Evolutionary conservation across 2,329 filamentous ascomycete genomes (phyloP), one percentile per base, ranked within the genome.

Genomic region (Beauveria sp.): DNA sequence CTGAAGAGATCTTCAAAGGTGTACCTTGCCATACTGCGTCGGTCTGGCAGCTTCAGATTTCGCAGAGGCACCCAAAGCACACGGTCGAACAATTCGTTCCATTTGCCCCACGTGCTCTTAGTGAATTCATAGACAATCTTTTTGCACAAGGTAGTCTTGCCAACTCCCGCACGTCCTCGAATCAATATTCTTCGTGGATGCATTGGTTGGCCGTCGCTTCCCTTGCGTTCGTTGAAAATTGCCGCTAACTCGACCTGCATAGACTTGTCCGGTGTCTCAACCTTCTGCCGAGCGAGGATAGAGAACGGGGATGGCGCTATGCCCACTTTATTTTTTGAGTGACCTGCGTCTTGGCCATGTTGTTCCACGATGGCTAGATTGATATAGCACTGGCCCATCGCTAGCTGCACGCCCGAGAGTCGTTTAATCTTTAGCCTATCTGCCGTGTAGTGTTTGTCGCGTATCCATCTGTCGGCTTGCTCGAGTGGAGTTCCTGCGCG

Each of bases 91-190:
- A 28, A 38, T 0, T 68, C 38, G 0, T 28, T 52, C 70, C 70
- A 74, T 48, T 67, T 14, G 8, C 8, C 28, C 8, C 20, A 22
- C 34, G 65, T 64, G 67, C 24, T 52, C 34, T 67, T 43, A 3
- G 52, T 58, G 64, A 74, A 76, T 10, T 74, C 71, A 61, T 74
- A 54, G 43, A 77, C 67, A 10, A 76, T 74, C 65, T 76, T 77
- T 63, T 77, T 77, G 66, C 74, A 77, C 20, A 77, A 63, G 1
- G 75, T 77, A 5, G 74, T 75, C 67, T 77, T 78, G 1, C 74
- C 74, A 2, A 76, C 69, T 42, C 75, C 75, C 0, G 74, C 72
- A 8, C 68, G 69, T 45, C 74, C 75, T 40, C 69, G 67, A 56
- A 77, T 76, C 49, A 75, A 63, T n/a, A 77, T 72, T 50, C 72